Conservation (phyloP, 75 land plant species). For the Picea sitchensis region DNA sequence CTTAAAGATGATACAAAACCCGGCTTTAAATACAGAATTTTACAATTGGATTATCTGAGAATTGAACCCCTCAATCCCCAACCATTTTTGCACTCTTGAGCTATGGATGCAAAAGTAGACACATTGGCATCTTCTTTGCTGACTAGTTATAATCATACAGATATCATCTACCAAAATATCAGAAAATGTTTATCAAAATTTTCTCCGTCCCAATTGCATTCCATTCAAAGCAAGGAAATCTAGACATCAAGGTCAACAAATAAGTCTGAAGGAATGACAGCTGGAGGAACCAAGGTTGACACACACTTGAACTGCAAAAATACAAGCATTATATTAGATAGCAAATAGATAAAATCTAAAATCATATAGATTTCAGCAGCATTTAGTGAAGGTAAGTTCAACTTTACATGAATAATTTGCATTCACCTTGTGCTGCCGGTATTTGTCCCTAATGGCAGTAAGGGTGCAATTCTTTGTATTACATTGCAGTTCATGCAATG, state of each 20-base stretch:
- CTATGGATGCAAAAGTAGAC: not conserved
- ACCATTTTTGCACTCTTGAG: not conserved
- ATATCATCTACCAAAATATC: not conserved
- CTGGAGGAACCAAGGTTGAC: conserved; percentile 30
- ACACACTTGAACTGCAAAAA: conserved; percentile 57
- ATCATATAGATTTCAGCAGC: not conserved
- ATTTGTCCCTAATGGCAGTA: conserved; percentile 83
- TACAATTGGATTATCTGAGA: not conserved
- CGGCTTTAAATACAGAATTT: not conserved
- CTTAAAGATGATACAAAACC: not conserved
- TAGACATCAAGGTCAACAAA: not conserved
- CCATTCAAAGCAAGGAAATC: not conserved
- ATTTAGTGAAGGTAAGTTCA: not conserved
- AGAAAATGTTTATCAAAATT: not conserved
- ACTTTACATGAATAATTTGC: not conserved
- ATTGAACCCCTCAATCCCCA: not conserved
- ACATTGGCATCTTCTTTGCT: not conserved
- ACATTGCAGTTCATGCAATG: conserved; percentile 64
- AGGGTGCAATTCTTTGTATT: conserved; percentile 50
- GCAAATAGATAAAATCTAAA: not conserved
- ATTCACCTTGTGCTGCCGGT: conserved; percentile 75
- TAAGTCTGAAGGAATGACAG: not conserved
- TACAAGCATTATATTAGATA: not conserved
- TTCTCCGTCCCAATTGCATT: not conserved
- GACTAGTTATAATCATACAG: not conserved